Percentiles rank a stretch among this genome's conserved stretches.
Evolutionary conservation across 768 basidiomycete genomes (phyloP).

Genomic region (Leucosporidium creatinivorum): DNA sequence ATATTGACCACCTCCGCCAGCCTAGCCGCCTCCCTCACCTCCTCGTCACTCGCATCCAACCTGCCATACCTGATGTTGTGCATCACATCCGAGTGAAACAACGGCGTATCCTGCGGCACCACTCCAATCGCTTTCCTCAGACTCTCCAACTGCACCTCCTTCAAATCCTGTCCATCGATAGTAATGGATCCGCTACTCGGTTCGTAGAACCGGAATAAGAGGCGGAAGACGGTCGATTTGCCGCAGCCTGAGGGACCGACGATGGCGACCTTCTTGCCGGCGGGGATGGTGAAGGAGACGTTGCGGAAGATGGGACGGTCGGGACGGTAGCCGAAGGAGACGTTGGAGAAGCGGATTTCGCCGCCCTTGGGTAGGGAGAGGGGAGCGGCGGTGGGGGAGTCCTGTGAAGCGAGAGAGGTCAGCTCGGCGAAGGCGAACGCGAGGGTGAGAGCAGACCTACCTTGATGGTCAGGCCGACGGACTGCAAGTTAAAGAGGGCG

Average conservation of each 20-base stretch:
- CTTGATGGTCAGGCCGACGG: constrained; percentile 59
- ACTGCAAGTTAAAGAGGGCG: constrained; percentile 69
- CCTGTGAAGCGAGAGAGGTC: constrained; percentile 47
- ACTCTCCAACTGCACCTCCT: constrained; percentile 60
- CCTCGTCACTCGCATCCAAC: constrained; percentile 76
- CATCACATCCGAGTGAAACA: constrained; percentile 92
- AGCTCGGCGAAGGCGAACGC: not conserved
- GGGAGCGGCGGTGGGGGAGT: constrained; percentile 60
- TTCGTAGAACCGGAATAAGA: constrained; percentile 90
- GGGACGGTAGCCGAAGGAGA: constrained; percentile 85
- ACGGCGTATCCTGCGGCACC: constrained; percentile 94
- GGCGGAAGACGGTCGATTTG: constrained; percentile 91
- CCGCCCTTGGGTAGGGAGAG: constrained; percentile 58
- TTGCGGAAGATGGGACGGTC: constrained; percentile 75
- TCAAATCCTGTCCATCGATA: constrained; percentile 76
- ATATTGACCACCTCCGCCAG: constrained; percentile 83
- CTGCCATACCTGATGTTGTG: constrained; percentile 93
- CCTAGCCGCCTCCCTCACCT: constrained; percentile 72
- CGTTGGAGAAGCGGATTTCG: constrained; percentile 84
- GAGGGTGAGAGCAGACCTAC: constrained; percentile 7
- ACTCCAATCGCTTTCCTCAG: constrained; percentile 75
- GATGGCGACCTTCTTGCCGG: constrained; percentile 92
- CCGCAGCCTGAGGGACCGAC: constrained; percentile 97
- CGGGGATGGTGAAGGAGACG: constrained; percentile 82
- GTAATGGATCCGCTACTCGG: constrained; percentile 70